Conservation (phyloP, 169 alveolate species). For the Cryptosporidium xiaoi region DNA sequence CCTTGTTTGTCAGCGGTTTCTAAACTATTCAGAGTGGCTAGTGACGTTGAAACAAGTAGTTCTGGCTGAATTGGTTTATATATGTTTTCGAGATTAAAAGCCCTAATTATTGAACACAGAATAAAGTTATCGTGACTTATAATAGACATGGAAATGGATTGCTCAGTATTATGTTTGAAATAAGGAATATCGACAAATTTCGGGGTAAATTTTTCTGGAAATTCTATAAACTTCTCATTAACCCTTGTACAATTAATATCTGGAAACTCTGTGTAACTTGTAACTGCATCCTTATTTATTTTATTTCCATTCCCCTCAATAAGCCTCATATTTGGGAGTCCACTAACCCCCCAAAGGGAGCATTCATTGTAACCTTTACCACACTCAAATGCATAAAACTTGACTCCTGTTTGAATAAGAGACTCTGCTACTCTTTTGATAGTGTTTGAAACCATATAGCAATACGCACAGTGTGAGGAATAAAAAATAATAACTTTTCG, state of each 20-base stretch:
- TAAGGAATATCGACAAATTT: conserved; percentile 19
- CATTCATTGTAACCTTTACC: conserved; percentile 58
- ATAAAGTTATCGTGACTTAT: conserved; percentile 43
- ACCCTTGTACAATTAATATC: conserved; percentile 53
- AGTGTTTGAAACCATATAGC: conserved; percentile 56
- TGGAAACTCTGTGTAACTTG: conserved; percentile 32
- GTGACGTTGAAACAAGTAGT: neutral
- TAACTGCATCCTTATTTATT: conserved; percentile 18
- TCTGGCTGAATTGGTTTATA: conserved; percentile 19
- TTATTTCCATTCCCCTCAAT: conserved; percentile 10
- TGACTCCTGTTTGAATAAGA: conserved; percentile 26
- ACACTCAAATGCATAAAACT: conserved; percentile 68
- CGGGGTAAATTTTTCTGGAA: conserved; percentile 53
- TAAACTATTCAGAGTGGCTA: neutral
- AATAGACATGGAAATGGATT: conserved; percentile 52
- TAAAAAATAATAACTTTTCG: conserved; percentile 60
- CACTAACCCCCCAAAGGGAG: conserved; percentile 55
- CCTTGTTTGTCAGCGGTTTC: conserved; percentile 1
- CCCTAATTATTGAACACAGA: conserved; percentile 42
- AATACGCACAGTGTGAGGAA: conserved; percentile 59
- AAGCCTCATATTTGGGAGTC: conserved; percentile 46
- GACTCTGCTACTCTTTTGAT: conserved; percentile 66
- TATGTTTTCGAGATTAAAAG: conserved; percentile 32
- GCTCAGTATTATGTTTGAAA: neutral
- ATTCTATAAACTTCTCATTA: conserved; percentile 22